Evolutionary conservation across 75 land plant species (phyloP).

Genomic region (Pinus albicaulis): DNA sequence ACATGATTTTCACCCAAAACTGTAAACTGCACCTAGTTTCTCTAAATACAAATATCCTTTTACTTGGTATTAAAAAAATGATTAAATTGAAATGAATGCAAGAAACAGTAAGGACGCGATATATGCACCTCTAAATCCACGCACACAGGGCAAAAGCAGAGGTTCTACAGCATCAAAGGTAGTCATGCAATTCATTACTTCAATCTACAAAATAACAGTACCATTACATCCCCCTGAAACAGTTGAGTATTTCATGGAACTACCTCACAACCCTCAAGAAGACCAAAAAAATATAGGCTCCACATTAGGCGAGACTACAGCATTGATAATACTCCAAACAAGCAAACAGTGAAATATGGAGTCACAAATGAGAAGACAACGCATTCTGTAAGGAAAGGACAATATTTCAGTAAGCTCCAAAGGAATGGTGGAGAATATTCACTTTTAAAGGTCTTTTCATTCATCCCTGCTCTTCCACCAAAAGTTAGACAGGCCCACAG

Average conservation of each 20-base stretch:
- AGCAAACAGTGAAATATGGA: neutral
- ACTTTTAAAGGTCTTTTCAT: slow-evolving; percentile 1
- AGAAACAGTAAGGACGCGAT: neutral
- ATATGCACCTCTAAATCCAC: neutral
- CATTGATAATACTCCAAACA: neutral
- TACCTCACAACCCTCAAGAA: too few relatives aligned
- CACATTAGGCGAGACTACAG: neutral
- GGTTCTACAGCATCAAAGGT: neutral
- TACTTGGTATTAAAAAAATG: neutral
- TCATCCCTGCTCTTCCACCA: neutral
- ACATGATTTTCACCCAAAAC: too few relatives aligned
- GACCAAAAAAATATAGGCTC: too few relatives aligned
- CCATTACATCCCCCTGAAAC: neutral
- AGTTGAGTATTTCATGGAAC: neutral
- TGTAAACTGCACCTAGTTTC: too few relatives aligned
- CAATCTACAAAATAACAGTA: neutral
- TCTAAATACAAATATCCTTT: too few relatives aligned
- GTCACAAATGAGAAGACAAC: neutral
- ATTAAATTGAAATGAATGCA: neutral
- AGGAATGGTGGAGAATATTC: neutral
- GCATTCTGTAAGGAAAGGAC: neutral
- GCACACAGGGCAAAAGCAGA: too few relatives aligned
- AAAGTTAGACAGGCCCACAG: neutral
- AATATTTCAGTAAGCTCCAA: neutral
- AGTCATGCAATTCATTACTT: neutral